Base-by-base conservation (phyloP, 2,329 filamentous ascomycete species). In the Metarhizium humberi region DNA sequence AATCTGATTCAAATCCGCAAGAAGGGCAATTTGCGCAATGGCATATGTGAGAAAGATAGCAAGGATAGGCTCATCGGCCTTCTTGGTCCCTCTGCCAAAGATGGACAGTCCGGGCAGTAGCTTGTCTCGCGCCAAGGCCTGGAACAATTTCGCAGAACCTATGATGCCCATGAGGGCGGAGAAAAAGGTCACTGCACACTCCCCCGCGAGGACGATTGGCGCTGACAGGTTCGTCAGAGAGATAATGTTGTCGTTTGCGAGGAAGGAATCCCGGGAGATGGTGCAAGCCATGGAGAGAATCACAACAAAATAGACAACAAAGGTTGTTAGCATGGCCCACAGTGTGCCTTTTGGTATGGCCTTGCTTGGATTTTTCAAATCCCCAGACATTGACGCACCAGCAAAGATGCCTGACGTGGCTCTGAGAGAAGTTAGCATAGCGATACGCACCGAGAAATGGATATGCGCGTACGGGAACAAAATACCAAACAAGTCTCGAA, bases 331-430 rank as follows among this genome's bases (percentile, higher is more conserved):
- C 67, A 92, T 82, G 3, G 89, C 89, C 71, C 84, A 88, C 1
- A 95, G 72, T 0, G 90, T 95, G n/a, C 90, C 90, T 58, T 82
- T 86, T 0, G 90, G 90, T 53, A 95, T 95, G 1, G 89, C 82
- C 67, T 85, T 89, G 75, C 88, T 92, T 0, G 90, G 90, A 59
- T 90, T 86, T 58, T 81, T 87, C 51, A 95, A 71, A 66, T 95
- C 90, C 18, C 90, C 90, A 7, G 90, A 95, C 90, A 95, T 95
- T 62, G 88, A 92, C 6, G 90, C 90, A 18, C 91, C 91, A 57
- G 83, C 78, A 67, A 82, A 80, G 58, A 81, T 84, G 29, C 79
- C 78, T 3, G 73, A 79, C 1, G 78, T 81, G 25, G 78, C 77
- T 42, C 71, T 73, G 14, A 10, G 10, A 8, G 6, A 46, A 18